Evolutionary conservation across 352 stramenopile species (phyloP).

Genomic region (Phytophthora cactorum): DNA sequence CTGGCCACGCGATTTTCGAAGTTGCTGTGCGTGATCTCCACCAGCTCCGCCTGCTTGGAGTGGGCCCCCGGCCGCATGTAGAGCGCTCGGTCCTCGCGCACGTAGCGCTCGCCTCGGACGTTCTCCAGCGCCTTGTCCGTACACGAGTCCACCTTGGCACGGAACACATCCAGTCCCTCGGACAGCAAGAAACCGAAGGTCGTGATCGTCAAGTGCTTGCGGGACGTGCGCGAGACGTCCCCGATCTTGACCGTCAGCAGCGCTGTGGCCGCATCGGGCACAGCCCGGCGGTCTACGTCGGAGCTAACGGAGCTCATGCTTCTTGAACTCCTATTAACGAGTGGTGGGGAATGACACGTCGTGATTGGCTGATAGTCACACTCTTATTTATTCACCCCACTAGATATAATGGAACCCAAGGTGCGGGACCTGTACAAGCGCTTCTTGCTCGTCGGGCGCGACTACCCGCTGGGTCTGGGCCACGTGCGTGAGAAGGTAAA

Average conservation of each 20-base stretch:
- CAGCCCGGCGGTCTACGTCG: constrained; percentile 19
- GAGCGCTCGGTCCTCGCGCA: constrained; percentile 69
- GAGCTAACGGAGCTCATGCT: constrained; percentile 24
- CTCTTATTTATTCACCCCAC: background rate
- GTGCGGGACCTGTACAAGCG: constrained; percentile 97
- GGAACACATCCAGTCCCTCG: constrained; percentile 79
- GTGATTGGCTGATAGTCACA: background rate
- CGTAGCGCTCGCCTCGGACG: constrained; percentile 46
- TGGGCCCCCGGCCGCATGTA: constrained; percentile 81
- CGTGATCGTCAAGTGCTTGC: constrained; percentile 66
- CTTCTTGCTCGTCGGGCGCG: constrained; percentile 91
- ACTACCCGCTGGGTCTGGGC: constrained; percentile 94
- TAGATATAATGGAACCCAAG: constrained; percentile 88
- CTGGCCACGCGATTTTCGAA: constrained; percentile 75
- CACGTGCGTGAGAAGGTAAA: constrained; percentile 94
- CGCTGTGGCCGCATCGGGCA: constrained; percentile 73
- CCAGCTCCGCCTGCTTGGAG: constrained; percentile 84
- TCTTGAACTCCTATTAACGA: constrained; percentile 17
- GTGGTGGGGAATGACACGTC: background rate
- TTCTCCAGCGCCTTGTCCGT: constrained; percentile 61
- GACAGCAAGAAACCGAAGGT: constrained; percentile 73
- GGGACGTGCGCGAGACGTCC: constrained; percentile 69
- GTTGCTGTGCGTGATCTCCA: constrained; percentile 66
- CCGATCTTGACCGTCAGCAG: constrained; percentile 81
- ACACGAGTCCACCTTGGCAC: constrained; percentile 66